phyloP scores from a whole-genome alignment of 768 basidiomycete species.

The Astraeus odoratus region DNA sequence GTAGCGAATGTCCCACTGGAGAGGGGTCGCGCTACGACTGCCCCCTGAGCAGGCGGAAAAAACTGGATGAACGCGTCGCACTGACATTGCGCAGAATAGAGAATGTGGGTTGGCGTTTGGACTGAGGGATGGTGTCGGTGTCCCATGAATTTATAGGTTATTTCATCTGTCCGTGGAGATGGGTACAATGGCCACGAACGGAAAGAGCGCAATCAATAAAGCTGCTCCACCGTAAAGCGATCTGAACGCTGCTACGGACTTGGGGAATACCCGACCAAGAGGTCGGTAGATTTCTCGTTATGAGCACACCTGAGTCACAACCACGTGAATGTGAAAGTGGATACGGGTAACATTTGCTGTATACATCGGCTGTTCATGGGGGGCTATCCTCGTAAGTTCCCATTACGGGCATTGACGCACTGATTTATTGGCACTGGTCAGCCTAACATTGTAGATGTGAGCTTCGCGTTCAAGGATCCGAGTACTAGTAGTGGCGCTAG shows the following conservation, averaged over 20 bases:
- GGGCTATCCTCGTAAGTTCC: not conserved
- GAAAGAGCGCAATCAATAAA: no score
- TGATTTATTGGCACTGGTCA: not conserved
- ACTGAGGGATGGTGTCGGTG: not conserved
- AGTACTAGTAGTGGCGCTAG: not conserved
- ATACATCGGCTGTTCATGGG: no score
- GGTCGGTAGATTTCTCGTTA: not conserved
- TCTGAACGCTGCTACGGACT: no score
- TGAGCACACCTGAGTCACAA: constrained; percentile 4
- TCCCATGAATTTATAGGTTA: constrained; percentile 14
- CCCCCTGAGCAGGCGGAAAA: constrained; percentile 11
- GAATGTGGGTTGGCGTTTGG: not conserved
- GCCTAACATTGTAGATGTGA: not conserved
- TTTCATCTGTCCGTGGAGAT: no score
- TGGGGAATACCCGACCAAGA: no score
- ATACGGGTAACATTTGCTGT: not conserved
- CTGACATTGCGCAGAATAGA: not conserved
- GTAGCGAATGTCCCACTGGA: constrained; percentile 48
- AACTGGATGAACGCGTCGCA: constrained; percentile 13
- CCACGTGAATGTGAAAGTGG: not conserved
- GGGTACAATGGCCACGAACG: no score
- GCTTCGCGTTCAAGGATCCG: not conserved
- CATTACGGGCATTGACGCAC: no score
- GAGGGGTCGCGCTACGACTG: constrained; percentile 11
- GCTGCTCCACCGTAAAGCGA: no score